A percentile compares a stretch with the other conserved stretches of the same genome.
These are phyloP conservation scores for Solanum arcanum DNA, from an alignment of 257 asterid genomes.

Conservation along the genomic window DNA sequence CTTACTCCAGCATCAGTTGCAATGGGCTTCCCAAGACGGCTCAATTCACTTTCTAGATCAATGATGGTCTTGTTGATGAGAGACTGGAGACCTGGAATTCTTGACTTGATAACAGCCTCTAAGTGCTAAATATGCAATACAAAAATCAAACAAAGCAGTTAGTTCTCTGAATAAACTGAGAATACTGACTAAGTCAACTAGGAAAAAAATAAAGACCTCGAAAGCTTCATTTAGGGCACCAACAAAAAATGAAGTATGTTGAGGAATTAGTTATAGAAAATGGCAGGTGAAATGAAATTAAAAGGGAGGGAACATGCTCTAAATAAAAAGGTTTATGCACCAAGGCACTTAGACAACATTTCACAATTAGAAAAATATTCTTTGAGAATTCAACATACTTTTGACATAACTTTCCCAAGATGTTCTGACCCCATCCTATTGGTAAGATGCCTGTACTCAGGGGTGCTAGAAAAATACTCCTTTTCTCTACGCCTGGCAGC, in stretches of 20 bases:
- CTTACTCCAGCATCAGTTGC: slow-evolving; percentile 99
- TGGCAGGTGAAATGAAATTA: neutral
- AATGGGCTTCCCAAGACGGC: slow-evolving; percentile 90
- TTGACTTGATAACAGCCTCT: slow-evolving; percentile 95
- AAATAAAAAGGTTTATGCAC: neutral
- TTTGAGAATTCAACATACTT: slow-evolving; percentile 33
- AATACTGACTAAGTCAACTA: neutral
- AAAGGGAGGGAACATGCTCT: neutral
- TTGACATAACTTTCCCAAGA: slow-evolving; percentile 90
- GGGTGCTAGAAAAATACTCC: slow-evolving; percentile 86
- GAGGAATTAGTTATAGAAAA: neutral
- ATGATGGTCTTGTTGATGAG: slow-evolving; percentile 82
- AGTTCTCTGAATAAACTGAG: neutral
- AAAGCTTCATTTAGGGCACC: neutral
- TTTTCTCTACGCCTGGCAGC: slow-evolving; percentile 93
- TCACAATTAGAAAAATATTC: neutral
- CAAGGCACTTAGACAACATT: neutral
- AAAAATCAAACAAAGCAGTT: neutral
- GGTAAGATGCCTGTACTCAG: slow-evolving; percentile 85
- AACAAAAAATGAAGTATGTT: neutral
- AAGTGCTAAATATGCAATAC: slow-evolving; percentile 51
- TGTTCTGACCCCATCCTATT: slow-evolving; percentile 92
- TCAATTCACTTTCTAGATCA: slow-evolving; percentile 82
- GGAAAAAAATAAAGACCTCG: neutral
- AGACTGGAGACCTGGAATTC: slow-evolving; percentile 98